Conservation (phyloP, 2,329 filamentous ascomycete genomes). For the Fusarium palustre region DNA sequence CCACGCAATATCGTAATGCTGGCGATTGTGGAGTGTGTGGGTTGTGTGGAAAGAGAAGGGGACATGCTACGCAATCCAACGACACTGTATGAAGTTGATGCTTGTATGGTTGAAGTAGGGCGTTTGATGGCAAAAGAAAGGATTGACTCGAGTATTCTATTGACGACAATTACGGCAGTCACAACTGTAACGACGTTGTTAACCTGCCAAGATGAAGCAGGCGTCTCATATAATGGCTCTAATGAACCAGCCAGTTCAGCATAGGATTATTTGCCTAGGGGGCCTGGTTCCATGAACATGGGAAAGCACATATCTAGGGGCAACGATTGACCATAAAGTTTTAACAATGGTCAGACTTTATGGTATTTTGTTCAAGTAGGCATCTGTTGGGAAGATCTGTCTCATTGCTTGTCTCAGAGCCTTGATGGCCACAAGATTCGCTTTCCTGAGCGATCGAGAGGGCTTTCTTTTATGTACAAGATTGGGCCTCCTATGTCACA, state of each 20-base stretch:
- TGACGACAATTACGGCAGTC: neutral
- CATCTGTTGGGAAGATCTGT: constrained; percentile 26
- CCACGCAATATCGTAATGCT: constrained; percentile 72
- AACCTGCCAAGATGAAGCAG: neutral
- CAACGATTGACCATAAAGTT: neutral
- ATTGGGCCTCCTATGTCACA: neutral
- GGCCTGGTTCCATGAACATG: neutral
- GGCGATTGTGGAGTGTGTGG: constrained; percentile 78
- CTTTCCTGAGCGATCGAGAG: constrained; percentile 12
- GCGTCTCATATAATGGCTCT: neutral
- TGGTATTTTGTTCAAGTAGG: neutral
- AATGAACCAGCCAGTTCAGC: neutral
- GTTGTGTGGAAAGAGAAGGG: constrained; percentile 67
- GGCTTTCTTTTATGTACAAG: constrained; percentile 14
- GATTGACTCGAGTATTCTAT: neutral
- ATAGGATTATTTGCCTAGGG: neutral
- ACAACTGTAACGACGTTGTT: neutral
- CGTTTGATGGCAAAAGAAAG: neutral
- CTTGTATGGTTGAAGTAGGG: neutral
- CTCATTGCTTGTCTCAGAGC: constrained; percentile 27
- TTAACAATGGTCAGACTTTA: neutral
- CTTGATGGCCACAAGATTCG: constrained; percentile 32
- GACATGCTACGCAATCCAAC: neutral
- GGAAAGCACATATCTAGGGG: neutral
- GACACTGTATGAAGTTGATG: neutral